Conservation (phyloP, 345 rosid species). For the Pistacia integerrima region DNA sequence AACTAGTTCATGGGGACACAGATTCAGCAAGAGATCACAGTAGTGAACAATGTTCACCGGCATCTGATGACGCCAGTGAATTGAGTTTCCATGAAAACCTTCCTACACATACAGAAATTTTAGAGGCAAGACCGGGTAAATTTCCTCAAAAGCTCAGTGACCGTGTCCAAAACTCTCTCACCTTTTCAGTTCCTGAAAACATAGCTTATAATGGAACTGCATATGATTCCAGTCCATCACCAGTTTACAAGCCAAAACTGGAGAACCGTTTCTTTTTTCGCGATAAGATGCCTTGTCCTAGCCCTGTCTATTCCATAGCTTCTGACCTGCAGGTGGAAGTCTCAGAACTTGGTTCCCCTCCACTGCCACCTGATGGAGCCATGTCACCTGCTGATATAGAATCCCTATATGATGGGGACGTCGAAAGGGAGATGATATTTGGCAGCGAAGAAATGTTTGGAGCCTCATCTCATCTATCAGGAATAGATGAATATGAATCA, state of each 20-base stretch:
- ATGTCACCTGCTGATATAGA: slow-evolving; percentile 58
- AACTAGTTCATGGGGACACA: neutral
- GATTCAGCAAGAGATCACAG: slow-evolving; percentile 35
- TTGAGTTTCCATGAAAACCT: slow-evolving; percentile 19
- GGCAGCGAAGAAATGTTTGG: slow-evolving; percentile 54
- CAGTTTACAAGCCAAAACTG: slow-evolving; percentile 36
- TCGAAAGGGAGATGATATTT: slow-evolving; percentile 40
- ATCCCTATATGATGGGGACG: slow-evolving; percentile 57
- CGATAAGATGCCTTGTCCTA: slow-evolving; percentile 42
- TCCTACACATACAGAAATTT: slow-evolving; percentile 21
- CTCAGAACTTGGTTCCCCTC: slow-evolving; percentile 82
- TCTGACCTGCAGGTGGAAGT: slow-evolving; percentile 97
- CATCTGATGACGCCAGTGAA: slow-evolving; percentile 37
- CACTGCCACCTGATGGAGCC: slow-evolving; percentile 53
- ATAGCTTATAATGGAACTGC: slow-evolving; percentile 21
- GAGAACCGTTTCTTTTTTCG: slow-evolving; percentile 45
- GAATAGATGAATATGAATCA: slow-evolving; percentile 29
- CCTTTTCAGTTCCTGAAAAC: slow-evolving; percentile 44
- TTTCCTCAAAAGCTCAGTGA: slow-evolving; percentile 24
- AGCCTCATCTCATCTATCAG: slow-evolving; percentile 35
- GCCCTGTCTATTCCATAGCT: slow-evolving; percentile 64
- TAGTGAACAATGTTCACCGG: slow-evolving; percentile 32
- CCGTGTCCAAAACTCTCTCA: slow-evolving; percentile 27
- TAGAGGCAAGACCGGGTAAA: slow-evolving; percentile 25
- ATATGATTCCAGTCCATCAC: slow-evolving; percentile 42